Conservation (phyloP, 768 basidiomycete genomes). For the Pisolithus albus region DNA sequence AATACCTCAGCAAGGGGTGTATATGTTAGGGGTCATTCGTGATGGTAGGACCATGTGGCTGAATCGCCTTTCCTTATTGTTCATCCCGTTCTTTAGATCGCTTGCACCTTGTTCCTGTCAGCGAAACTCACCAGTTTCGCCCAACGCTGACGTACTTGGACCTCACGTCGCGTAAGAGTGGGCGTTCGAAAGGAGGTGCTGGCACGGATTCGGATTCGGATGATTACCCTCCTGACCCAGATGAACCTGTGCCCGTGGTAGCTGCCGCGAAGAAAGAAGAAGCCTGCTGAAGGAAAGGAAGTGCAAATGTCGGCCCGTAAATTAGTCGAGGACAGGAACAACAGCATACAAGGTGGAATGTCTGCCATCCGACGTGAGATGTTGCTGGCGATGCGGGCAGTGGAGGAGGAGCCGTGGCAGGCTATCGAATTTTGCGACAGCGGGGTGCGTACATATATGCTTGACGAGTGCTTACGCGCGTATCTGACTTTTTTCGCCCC, state of each 20-base stretch:
- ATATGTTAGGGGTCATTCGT: constrained; percentile 73
- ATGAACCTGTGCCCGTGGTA: constrained; percentile 50
- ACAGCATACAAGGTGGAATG: constrained; percentile 55
- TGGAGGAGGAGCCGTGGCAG: constrained; percentile 77
- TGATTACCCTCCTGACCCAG: constrained; percentile 73
- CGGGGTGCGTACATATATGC: constrained; percentile 40
- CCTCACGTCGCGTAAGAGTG: constrained; percentile 55
- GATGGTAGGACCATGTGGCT: constrained; percentile 42
- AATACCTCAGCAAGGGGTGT: constrained; percentile 54
- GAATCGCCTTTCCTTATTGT: constrained; percentile 5
- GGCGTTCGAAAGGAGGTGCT: constrained; percentile 37
- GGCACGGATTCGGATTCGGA: constrained; percentile 70
- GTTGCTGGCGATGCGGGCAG: constrained; percentile 60
- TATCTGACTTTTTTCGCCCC: constrained; percentile 7
- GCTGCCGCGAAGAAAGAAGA: constrained; percentile 48
- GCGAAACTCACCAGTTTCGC: constrained; percentile 73
- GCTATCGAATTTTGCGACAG: constrained; percentile 58
- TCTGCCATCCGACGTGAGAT: constrained; percentile 72
- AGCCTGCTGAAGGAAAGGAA: constrained; percentile 56
- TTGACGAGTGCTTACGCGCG: background rate
- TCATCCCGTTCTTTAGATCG: constrained; percentile 38
- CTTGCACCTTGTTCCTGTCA: constrained; percentile 73
- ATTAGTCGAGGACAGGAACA: constrained; percentile 52
- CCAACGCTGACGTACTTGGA: constrained; percentile 81
- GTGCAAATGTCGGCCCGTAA: constrained; percentile 72